Evolutionary conservation across 805 yeast genomes (phyloP), one percentile per base, ranked within the genome.

Genomic region (Tanozyma kutaoensis): DNA sequence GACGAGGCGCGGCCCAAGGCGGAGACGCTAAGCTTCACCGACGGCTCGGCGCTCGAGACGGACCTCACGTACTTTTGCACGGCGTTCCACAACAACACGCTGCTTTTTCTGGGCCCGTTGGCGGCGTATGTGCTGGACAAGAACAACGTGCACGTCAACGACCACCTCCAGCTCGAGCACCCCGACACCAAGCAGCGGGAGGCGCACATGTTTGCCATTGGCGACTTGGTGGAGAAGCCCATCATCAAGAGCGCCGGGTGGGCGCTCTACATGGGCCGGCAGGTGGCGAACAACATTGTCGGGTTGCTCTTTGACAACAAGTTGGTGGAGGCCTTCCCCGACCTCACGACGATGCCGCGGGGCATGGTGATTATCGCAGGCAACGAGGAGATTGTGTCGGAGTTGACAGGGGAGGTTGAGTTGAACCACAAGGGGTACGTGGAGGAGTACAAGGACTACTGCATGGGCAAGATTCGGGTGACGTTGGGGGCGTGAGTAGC

Each of bases 191-290:
- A n/a, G n/a, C n/a, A n/a, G n/a, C n/a, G n/a, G n/a, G n/a, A n/a
- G n/a, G 33, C 34, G 17, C 28, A 35, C 17, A 38, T 57, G 26
- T 58, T 58, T 29, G 53, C 42, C 20, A 29, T 56, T 14, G 65
- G 65, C 5, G 63, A 58, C 35, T 39, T 58, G 32, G 56, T 55
- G 4, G 60, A 58, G 24, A 29, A 50, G 16, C 55, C 60, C 17
- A 54, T 56, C 27, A 55, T 58, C 34, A 58, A 58, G 39, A 50
- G 58, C 24, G 64, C 65, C 3, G 65, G 65, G 2, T 58, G 64
- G 64, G 64, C 63, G 3, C 46, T 56, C 40, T 58, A 53, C 35
- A 54, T 50, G 51, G 64, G 63, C 2, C 39, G 61, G 23, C 54
- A 42, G 27, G 52, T 43, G 7, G 62, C 64, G 11, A 52, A 54